phyloP scores from a whole-genome alignment of 208 protist species.

The Balamuthia mandrillaris region DNA sequence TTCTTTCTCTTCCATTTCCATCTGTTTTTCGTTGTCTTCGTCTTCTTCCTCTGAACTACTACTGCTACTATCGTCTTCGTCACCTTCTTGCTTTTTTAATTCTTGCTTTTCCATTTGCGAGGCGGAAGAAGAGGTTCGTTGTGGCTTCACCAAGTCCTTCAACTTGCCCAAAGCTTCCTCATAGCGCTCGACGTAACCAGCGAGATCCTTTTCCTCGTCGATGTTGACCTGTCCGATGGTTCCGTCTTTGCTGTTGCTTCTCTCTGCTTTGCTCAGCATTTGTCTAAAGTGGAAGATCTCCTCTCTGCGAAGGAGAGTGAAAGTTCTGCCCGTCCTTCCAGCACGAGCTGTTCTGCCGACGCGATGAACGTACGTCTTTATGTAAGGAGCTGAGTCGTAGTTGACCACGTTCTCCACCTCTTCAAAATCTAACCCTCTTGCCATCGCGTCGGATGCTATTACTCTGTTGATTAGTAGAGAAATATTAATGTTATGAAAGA shows the following conservation, averaged over 20 bases:
- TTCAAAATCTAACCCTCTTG: constrained; percentile 68
- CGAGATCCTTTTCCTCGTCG: constrained; percentile 4
- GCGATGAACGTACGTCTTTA: constrained; percentile 68
- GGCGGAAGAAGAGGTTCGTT: too few species aligned
- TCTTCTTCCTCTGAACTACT: too few species aligned
- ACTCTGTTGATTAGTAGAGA: not conserved
- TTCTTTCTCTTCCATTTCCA: too few species aligned
- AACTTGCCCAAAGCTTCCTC: constrained; percentile 21
- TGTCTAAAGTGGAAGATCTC: not conserved
- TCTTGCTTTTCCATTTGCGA: too few species aligned
- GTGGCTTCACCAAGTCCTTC: constrained; percentile 5
- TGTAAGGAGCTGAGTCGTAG: constrained; percentile 66
- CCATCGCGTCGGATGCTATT: constrained; percentile 72
- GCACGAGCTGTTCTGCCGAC: constrained; percentile 70
- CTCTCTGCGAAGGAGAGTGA: not conserved
- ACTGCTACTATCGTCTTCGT: too few species aligned
- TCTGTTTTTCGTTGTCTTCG: too few species aligned
- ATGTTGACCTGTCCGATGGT: constrained; percentile 6
- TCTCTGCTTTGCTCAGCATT: constrained; percentile 28
- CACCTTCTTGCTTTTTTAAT: too few species aligned
- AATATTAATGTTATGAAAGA: not conserved
- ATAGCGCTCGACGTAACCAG: not conserved
- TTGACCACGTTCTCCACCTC: constrained; percentile 64
- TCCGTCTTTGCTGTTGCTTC: not conserved
- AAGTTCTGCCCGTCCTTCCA: constrained; percentile 29